A percentile compares a stretch with the other conserved stretches of the same genome.
Evolutionary conservation across 2,329 filamentous ascomycete species (phyloP).

Genomic region (Pseudocercospora macadamiae): DNA sequence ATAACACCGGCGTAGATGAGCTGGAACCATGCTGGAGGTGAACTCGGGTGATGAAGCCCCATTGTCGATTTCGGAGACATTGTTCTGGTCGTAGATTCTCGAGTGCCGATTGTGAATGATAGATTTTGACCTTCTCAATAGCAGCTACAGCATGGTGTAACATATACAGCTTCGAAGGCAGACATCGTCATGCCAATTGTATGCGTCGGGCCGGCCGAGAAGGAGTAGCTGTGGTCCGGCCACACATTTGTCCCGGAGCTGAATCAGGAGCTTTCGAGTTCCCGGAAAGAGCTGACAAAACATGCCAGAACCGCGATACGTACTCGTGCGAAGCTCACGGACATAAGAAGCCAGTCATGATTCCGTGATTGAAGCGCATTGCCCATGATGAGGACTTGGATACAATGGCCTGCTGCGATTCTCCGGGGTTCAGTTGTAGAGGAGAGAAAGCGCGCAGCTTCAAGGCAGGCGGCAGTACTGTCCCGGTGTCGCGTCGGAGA

Average conservation of each 20-base stretch:
- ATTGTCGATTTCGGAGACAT: not conserved
- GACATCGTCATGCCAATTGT: not conserved
- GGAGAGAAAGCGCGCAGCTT: too few relatives aligned
- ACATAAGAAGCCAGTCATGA: not conserved
- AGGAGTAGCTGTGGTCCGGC: not conserved
- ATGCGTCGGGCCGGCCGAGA: not conserved
- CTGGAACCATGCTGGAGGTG: not conserved
- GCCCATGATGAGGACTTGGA: too few relatives aligned
- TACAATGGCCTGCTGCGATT: too few relatives aligned
- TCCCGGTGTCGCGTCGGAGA: too few relatives aligned
- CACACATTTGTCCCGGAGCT: not conserved
- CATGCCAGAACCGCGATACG: too few relatives aligned
- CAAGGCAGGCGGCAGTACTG: too few relatives aligned
- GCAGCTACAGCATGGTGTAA: too few relatives aligned
- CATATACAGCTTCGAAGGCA: not conserved
- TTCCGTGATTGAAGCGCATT: too few relatives aligned
- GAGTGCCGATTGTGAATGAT: not conserved
- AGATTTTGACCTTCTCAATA: too few relatives aligned
- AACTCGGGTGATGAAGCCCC: not conserved
- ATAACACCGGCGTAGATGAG: not conserved
- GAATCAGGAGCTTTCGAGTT: not conserved
- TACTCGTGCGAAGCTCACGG: not conserved
- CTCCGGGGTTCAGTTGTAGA: too few relatives aligned
- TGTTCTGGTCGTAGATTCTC: not conserved
- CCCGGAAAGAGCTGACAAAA: not conserved